phyloP scores from a whole-genome alignment of 805 yeast species.

The Candida silvatica region DNA sequence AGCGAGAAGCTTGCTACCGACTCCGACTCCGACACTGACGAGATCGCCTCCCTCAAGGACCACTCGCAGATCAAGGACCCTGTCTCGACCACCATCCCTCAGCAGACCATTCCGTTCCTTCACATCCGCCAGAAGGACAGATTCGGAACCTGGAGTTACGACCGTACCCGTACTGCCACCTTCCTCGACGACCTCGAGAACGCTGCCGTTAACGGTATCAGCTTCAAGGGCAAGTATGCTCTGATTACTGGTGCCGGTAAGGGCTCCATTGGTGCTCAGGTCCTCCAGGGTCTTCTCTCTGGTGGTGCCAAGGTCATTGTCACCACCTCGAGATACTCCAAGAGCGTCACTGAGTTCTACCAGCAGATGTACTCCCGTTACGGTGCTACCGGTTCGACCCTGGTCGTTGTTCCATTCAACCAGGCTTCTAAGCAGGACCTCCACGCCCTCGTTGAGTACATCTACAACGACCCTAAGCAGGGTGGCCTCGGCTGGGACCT shows the following conservation, averaged over 20 bases:
- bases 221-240: conserved; percentile 82
- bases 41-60: conserved; percentile 78
- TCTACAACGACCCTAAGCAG: conserved; percentile 73
- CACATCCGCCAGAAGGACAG: conserved; percentile 76
- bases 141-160: conserved; percentile 77
- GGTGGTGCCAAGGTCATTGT: conserved; percentile 98
- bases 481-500: conserved; percentile 98
- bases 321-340: conserved; percentile 92
- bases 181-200: conserved; percentile 88
- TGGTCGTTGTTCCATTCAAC: conserved; percentile 96
- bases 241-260: conserved; percentile 98
- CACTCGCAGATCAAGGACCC: conserved; percentile 61
- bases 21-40: conserved; percentile 54
- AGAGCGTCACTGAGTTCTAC: conserved; percentile 90
- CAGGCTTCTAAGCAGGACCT: conserved; percentile 96
- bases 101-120: conserved; percentile 89
- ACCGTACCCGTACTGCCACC: conserved; percentile 62
- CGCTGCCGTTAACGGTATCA: conserved; percentile 90
- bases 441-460: conserved; percentile 73
- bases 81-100: conserved; percentile 65
- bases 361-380: conserved; percentile 87
- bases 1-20: conserved; percentile 33
- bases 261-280: conserved; percentile 97
- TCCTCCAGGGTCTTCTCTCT: conserved; percentile 85
- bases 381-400: conserved; percentile 88